Conservation (phyloP, 179 eudicot genomes). For the Camellia oleifera region DNA sequence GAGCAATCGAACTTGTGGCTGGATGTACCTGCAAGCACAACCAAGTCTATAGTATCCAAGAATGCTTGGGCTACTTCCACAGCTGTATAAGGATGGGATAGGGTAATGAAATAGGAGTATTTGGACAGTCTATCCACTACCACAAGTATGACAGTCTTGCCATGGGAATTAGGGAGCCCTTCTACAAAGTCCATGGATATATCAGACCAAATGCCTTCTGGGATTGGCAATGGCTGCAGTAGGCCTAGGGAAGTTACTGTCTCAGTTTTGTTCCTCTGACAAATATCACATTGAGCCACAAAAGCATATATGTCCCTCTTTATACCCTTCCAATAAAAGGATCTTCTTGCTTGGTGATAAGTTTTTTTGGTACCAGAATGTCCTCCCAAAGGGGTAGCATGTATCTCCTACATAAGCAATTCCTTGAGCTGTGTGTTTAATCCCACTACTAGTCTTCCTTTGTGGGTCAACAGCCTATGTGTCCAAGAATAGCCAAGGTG, state of each 20-base stretch:
- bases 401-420: no score
- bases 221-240: background rate
- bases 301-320: background rate
- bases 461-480: no score
- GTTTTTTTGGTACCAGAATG: no score
- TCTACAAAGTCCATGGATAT: background rate
- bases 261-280: background rate
- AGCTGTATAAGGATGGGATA: background rate
- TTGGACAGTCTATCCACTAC: background rate
- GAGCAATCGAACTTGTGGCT: no score
- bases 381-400: no score
- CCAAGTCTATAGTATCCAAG: background rate
- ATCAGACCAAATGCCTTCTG: background rate
- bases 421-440: no score
- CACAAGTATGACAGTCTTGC: background rate
- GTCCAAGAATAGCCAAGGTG: no score
- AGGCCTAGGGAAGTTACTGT: background rate
- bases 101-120: background rate
- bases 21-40: no score
- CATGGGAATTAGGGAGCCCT: background rate
- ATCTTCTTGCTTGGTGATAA: no score
- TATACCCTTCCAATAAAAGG: no score
- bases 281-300: background rate
- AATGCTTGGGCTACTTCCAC: background rate
- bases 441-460: no score